Conservation (phyloP, 441 rosid genomes). For the Biscutella laevigata region DNA sequence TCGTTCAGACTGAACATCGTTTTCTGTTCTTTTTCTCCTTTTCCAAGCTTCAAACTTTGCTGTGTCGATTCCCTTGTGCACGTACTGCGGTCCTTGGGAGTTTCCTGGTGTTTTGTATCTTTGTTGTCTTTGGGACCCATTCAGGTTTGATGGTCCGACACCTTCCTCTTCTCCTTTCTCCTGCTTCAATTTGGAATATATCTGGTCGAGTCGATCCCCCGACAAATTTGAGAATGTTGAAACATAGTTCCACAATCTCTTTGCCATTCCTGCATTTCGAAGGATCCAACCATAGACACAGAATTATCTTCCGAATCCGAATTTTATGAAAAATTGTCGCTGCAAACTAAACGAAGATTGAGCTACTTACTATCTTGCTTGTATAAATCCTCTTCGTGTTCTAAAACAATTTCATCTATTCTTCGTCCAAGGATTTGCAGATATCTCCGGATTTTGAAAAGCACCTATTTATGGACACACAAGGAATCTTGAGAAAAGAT, state of each 20-base stretch:
- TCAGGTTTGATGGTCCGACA: constrained; percentile 59
- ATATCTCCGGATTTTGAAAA: constrained; percentile 81
- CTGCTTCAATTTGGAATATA: constrained; percentile 78
- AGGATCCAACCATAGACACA: background rate
- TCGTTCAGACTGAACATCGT: constrained; percentile 37
- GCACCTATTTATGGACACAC: constrained; percentile 47
- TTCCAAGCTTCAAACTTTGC: constrained; percentile 84
- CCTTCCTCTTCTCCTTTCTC: constrained; percentile 74
- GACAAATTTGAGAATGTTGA: constrained; percentile 88
- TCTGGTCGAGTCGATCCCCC: constrained; percentile 83
- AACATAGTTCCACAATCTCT: constrained; percentile 88
- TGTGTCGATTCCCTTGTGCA: constrained; percentile 51
- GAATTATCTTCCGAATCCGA: background rate
- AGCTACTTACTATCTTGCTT: constrained; percentile 75
- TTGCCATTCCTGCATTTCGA: constrained; percentile 63
- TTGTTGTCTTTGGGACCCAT: constrained; percentile 58
- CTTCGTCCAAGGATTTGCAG: constrained; percentile 80
- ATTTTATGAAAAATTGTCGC: background rate
- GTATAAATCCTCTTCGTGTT: constrained; percentile 56
- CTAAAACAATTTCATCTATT: constrained; percentile 70
- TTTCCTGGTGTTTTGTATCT: constrained; percentile 37
- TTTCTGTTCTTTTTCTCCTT: constrained; percentile 62
- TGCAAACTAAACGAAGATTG: background rate
- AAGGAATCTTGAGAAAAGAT: background rate
- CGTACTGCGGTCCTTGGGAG: constrained; percentile 41